Base-by-base conservation (phyloP, 169 alveolate species). In the Plasmodium gonderi region DNA sequence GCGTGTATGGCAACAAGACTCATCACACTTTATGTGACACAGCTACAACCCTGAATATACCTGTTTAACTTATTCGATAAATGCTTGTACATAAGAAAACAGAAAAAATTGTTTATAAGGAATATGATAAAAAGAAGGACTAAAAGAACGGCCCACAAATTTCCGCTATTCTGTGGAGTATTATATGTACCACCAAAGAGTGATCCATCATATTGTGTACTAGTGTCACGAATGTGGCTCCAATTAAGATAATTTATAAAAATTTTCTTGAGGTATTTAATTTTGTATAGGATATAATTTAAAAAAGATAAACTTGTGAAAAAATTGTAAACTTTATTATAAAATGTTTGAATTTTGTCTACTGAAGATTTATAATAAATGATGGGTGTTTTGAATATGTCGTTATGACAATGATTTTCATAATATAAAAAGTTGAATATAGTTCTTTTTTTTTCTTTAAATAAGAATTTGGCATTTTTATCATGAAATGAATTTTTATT, bases 331-430 rank as follows among this genome's bases (percentile, higher is more conserved):
- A 82, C 40, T 68, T 69, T 82, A 6, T 54, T 38, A 69, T 82
- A 82, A 67, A 82, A 33, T 7, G 44, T 69, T 69, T 82, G 92
- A 45, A 82, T 47, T 20, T 67, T 68, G 33, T 82, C 92, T 14
- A 82, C 92, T 23, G 80, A 45, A 29, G 92, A 82, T 26, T 44
- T 82, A 67, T 82, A 82, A 82, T 82, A 82, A 60, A 82, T 68
- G 31, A 44, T 31, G 23, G 92, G 92, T 8, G 92, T 82, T 12
- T 82, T 82, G 76, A 82, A 69, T 29, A 45, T 82, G 64, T 82
- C 92, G 40, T 67, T 82, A 69, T 82, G 77, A 33, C 92, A 82
- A 69, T 82, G 92, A 31, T 82, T 82, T 82, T 82, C 92, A 60
- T 82, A 82, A 69, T 82, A 82, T 36, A 69, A 69, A 69, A 82